These are phyloP conservation scores for Rhizomucor pusillus DNA, from an alignment of 371 early-diverging fungal genomes.

Conservation along the genomic window DNA sequence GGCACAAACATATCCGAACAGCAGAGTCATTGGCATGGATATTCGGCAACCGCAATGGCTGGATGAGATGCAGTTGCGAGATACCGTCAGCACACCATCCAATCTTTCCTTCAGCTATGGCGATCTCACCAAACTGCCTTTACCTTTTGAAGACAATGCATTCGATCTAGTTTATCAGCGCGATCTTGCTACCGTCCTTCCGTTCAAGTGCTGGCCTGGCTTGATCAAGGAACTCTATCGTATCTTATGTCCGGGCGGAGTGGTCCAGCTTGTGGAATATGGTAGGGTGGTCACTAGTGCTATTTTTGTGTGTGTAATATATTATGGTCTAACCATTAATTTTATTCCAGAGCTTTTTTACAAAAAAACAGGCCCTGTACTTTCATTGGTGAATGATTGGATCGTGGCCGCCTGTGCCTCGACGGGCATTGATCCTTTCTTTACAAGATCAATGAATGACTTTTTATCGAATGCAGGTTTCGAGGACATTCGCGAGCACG, in stretches of 20 bases:
- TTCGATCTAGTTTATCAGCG: slow-evolving; percentile 69
- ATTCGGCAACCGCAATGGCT: slow-evolving; percentile 8
- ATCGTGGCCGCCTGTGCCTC: slow-evolving; percentile 18
- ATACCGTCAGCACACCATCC: not conserved
- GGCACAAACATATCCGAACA: slow-evolving; percentile 22
- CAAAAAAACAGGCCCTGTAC: slow-evolving; percentile 30
- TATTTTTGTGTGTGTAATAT: no score
- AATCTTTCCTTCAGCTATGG: slow-evolving; percentile 28
- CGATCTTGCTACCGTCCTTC: slow-evolving; percentile 38
- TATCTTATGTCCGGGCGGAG: slow-evolving; percentile 42
- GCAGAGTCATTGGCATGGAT: slow-evolving; percentile 33
- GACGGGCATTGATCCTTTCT: slow-evolving; percentile 24
- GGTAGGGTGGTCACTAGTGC: slow-evolving; percentile 7
- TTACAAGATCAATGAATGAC: slow-evolving; percentile 12
- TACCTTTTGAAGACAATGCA: slow-evolving; percentile 40
- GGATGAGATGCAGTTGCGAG: not conserved
- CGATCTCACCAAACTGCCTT: slow-evolving; percentile 17
- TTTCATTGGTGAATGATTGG: slow-evolving; percentile 32
- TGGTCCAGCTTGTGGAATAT: slow-evolving; percentile 45
- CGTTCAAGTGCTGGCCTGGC: slow-evolving; percentile 30
- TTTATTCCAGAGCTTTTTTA: slow-evolving; percentile 19
- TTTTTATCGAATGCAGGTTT: slow-evolving; percentile 27
- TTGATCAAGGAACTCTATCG: slow-evolving; percentile 38
- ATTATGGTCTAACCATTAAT: not conserved
- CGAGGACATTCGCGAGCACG: slow-evolving; percentile 16